Percentiles rank a stretch among this genome's conserved stretches.
phyloP scores from a whole-genome alignment of 164 flowering plant species.

The Dillenia turbinata region DNA sequence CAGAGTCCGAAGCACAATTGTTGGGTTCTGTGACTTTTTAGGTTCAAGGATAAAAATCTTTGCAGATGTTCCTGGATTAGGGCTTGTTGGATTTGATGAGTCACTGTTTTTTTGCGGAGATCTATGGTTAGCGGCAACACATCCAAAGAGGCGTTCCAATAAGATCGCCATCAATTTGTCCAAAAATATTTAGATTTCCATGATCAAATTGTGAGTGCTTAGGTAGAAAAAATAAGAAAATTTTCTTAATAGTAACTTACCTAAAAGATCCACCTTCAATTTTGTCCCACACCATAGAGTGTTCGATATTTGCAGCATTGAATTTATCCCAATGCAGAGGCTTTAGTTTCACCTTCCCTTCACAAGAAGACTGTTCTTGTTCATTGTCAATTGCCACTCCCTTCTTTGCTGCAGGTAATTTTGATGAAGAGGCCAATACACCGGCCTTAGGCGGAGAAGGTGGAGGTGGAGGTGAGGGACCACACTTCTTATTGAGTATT shows the following conservation, averaged over 20 bases:
- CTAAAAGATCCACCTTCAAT: conserved; percentile 73
- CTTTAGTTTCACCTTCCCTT: conserved; percentile 56
- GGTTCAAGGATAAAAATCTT: conserved; percentile 66
- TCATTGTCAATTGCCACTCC: conserved; percentile 14
- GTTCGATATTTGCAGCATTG: conserved; percentile 40
- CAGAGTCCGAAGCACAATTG: conserved; percentile 52
- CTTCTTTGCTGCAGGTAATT: conserved; percentile 38
- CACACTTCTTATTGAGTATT: conserved; percentile 12
- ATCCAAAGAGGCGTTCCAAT: conserved; percentile 95
- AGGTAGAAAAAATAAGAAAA: background rate
- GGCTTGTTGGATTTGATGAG: conserved; percentile 13
- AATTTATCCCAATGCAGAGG: conserved; percentile 94
- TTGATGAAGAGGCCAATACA: conserved; percentile 14
- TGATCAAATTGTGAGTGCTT: background rate
- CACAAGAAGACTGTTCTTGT: conserved; percentile 15
- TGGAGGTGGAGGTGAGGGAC: conserved; percentile 27
- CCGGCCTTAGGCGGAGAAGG: conserved; percentile 37
- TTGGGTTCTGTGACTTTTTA: conserved; percentile 60
- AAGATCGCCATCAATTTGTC: conserved; percentile 60
- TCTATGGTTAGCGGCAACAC: conserved; percentile 53
- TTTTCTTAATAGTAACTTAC: conserved; percentile 23
- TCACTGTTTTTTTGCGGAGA: conserved; percentile 17
- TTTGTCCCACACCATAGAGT: conserved; percentile 93
- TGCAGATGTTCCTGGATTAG: conserved; percentile 25
- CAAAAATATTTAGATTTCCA: background rate